Percentiles rank a stretch among this genome's conserved stretches.
Evolutionary conservation across 306 rosid genomes (phyloP).

Genomic region (Amphicarpaea edgeworthii): DNA sequence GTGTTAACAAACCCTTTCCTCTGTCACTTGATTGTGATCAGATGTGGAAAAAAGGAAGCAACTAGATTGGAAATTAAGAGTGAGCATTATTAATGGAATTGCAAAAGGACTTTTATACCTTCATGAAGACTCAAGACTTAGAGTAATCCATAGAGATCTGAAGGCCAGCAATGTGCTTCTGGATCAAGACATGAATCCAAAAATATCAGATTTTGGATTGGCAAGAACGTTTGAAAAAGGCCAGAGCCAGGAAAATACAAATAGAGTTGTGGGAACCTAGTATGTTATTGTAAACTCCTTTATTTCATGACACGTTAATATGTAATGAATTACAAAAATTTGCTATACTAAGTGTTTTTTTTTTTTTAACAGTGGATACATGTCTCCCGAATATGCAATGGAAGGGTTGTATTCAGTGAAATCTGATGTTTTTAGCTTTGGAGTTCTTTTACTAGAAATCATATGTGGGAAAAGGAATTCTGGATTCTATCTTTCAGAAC

Average conservation of each 20-base stretch:
- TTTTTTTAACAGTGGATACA: constrained; percentile 54
- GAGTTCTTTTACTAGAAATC: constrained; percentile 57
- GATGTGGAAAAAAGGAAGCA: constrained; percentile 48
- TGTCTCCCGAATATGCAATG: constrained; percentile 66
- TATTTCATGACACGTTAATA: not conserved
- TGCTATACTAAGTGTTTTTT: not conserved
- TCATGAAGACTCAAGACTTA: constrained; percentile 61
- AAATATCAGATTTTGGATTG: constrained; percentile 65
- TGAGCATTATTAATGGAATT: constrained; percentile 55
- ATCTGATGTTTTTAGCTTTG: constrained; percentile 58
- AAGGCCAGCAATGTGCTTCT: constrained; percentile 60
- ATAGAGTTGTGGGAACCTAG: constrained; percentile 62
- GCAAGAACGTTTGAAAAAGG: constrained; percentile 54
- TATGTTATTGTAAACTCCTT: constrained; percentile 13
- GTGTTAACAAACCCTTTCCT: not conserved
- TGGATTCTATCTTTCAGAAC: constrained; percentile 42
- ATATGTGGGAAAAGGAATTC: constrained; percentile 49
- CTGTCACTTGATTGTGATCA: constrained; percentile 15
- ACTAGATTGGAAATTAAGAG: constrained; percentile 51
- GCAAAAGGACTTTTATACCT: constrained; percentile 62
- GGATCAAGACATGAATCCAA: constrained; percentile 57
- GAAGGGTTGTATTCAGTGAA: constrained; percentile 52
- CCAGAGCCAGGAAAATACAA: constrained; percentile 53
- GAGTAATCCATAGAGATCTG: constrained; percentile 60
- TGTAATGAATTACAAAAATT: not conserved